phyloP scores from a whole-genome alignment of 176 grass and related monocot genomes.

The Oryza meyeriana region DNA sequence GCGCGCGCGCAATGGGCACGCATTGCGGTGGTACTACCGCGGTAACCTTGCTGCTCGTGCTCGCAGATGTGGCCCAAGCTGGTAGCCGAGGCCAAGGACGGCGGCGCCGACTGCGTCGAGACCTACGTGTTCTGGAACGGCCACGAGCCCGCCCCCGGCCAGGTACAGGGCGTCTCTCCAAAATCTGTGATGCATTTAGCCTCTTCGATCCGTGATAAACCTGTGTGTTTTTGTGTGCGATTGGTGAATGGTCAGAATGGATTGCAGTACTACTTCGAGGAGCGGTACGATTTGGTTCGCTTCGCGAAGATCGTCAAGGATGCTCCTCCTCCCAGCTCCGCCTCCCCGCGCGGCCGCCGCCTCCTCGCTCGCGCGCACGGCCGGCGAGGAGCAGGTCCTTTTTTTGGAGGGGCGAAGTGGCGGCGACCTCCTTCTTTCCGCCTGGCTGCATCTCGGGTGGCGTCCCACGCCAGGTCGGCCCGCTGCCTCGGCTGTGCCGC shows the following conservation, averaged over 20 bases:
- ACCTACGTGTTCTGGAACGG: slow-evolving; percentile 99
- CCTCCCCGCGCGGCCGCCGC: too few relatives aligned
- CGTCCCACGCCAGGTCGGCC: too few relatives aligned
- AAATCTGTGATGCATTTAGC: not conserved
- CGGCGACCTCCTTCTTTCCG: too few relatives aligned
- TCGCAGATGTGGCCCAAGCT: slow-evolving; percentile 95
- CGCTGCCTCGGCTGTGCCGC: too few relatives aligned
- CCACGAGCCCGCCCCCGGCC: slow-evolving; percentile 77
- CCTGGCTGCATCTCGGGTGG: too few relatives aligned
- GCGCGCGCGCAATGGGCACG: not conserved
- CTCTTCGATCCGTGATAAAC: not conserved
- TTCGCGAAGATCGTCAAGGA: slow-evolving; percentile 68
- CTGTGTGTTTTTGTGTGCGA: not conserved
- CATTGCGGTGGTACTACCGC: not conserved
- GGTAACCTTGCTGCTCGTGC: not conserved
- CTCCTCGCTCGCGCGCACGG: too few relatives aligned
- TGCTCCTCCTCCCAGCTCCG: too few relatives aligned
- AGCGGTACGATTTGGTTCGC: slow-evolving; percentile 83
- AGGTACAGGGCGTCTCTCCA: slow-evolving; percentile 40
- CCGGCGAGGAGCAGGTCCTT: too few relatives aligned
- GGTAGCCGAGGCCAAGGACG: slow-evolving; percentile 78
- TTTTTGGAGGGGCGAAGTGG: too few relatives aligned
- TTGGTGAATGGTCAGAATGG: slow-evolving; percentile 14
- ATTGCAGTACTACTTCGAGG: slow-evolving; percentile 93
- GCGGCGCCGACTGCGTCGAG: slow-evolving; percentile 81